A percentile compares a stretch with the other conserved stretches of the same genome.
These are phyloP conservation scores for Aspergillus mulundensis DNA, from an alignment of 495 filamentous ascomycete species.

Conservation along the genomic window DNA sequence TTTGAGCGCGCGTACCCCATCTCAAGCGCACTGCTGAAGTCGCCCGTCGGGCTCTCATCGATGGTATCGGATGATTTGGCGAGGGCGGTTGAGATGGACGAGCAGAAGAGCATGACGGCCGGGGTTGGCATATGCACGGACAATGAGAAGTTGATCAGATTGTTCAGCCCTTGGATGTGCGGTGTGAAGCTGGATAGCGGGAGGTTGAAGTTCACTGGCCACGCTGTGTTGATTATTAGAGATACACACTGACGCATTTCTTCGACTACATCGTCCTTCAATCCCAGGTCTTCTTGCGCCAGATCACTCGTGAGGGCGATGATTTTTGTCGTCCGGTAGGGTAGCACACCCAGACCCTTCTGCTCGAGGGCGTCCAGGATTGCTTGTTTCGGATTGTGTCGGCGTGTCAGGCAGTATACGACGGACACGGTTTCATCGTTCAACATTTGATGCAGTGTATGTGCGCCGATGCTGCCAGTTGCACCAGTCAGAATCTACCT, in stretches of 20 bases:
- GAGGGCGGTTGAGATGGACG: constrained; percentile 48
- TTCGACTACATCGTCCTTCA: constrained; percentile 28
- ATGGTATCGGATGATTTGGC: constrained; percentile 27
- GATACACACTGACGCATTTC: constrained; percentile 39
- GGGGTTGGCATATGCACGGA: constrained; percentile 37
- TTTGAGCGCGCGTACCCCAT: constrained; percentile 60
- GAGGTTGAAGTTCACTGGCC: constrained; percentile 57
- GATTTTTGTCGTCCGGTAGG: constrained; percentile 32
- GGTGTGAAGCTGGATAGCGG: constrained; percentile 34
- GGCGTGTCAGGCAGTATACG: constrained; percentile 53
- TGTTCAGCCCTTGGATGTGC: constrained; percentile 47
- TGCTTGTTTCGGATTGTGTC: constrained; percentile 23
- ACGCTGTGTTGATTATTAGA: constrained; percentile 53
- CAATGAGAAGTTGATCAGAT: constrained; percentile 53
- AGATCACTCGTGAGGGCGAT: constrained; percentile 36
- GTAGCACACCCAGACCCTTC: constrained; percentile 27
- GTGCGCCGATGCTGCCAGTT: constrained; percentile 56
- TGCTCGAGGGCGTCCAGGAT: constrained; percentile 29
- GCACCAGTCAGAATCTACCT: constrained; percentile 54
- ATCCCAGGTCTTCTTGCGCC: constrained; percentile 39
- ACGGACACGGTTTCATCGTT: constrained; percentile 36
- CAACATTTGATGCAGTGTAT: constrained; percentile 47
- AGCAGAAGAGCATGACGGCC: constrained; percentile 48
- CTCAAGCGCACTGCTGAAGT: constrained; percentile 36
- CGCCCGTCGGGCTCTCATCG: constrained; percentile 37